Percentiles rank a stretch among this genome's conserved stretches.
These are phyloP conservation scores for Alternaria ethzedia DNA, from an alignment of 2,329 filamentous ascomycete species.

Conservation along the genomic window DNA sequence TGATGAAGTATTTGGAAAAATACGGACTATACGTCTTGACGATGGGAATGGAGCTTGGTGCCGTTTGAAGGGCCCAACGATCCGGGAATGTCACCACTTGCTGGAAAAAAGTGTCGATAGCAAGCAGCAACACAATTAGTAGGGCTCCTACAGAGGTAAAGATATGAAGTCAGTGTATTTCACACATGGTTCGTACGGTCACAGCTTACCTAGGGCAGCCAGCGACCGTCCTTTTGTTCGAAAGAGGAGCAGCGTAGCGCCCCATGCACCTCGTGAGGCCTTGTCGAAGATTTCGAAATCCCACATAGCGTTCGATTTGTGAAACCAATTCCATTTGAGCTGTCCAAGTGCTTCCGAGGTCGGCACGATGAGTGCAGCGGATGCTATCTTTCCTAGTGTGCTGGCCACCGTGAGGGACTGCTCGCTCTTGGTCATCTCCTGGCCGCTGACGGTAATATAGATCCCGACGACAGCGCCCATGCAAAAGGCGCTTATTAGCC, in stretches of 20 bases:
- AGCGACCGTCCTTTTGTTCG: slow-evolving; percentile 20
- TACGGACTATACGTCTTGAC: neutral
- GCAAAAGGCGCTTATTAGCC: slow-evolving; percentile 17
- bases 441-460: neutral
- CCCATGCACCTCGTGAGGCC: slow-evolving; percentile 19
- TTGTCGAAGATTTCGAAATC: slow-evolving; percentile 43
- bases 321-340: slow-evolving; percentile 37
- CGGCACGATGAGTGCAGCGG: slow-evolving; percentile 29
- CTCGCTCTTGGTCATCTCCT: neutral
- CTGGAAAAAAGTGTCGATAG: slow-evolving; percentile 38
- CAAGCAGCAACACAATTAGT: neutral
- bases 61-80: slow-evolving; percentile 9
- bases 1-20: neutral
- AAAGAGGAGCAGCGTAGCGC: slow-evolving; percentile 16
- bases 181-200: too few relatives aligned
- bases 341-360: slow-evolving; percentile 35
- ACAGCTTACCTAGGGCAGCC: slow-evolving; percentile 7
- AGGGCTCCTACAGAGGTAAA: too few relatives aligned
- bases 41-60: neutral
- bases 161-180: too few relatives aligned
- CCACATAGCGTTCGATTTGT: slow-evolving; percentile 24
- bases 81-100: slow-evolving; percentile 29
- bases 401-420: slow-evolving; percentile 8
- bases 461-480: slow-evolving; percentile 15
- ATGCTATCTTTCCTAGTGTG: slow-evolving; percentile 20